Evolutionary conservation across 2,329 filamentous ascomycete genomes (phyloP).

Genomic region (Trichophyton schoenleinii): DNA sequence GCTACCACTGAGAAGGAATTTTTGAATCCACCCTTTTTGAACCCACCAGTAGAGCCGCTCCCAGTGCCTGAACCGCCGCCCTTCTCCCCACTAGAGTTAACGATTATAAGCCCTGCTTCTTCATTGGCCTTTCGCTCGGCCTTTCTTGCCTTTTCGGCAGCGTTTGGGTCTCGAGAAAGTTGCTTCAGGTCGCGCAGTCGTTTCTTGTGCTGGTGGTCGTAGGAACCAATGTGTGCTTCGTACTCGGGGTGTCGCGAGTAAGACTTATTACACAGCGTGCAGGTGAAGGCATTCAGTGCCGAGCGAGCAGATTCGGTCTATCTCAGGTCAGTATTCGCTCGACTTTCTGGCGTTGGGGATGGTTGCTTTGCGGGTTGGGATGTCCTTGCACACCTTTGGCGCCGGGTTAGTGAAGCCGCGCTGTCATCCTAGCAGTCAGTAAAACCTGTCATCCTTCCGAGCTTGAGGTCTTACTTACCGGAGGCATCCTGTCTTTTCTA

Average conservation of each 20-base stretch:
- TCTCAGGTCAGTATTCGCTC: not conserved
- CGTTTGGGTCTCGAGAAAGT: conserved; percentile 32
- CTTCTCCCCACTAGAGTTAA: conserved; percentile 21
- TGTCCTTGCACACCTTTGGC: conserved; percentile 27
- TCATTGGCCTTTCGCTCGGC: conserved; percentile 33
- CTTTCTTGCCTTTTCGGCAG: conserved; percentile 31
- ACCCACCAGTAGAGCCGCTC: conserved; percentile 30
- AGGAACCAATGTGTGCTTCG: conserved; percentile 83
- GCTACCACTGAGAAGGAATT: conserved; percentile 54
- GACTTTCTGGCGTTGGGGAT: not conserved
- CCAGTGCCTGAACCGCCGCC: conserved; percentile 32
- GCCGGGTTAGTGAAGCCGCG: conserved; percentile 37
- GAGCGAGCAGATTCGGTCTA: conserved; percentile 56
- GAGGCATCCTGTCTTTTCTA: not conserved
- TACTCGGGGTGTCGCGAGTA: conserved; percentile 94
- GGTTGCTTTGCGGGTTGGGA: not conserved
- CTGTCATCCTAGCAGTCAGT: conserved; percentile 18
- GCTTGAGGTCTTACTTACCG: not conserved
- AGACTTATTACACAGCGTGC: conserved; percentile 78
- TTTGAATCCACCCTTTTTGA: conserved; percentile 76
- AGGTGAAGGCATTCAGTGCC: conserved; percentile 70
- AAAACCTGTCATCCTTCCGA: not conserved
- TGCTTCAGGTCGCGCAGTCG: conserved; percentile 37
- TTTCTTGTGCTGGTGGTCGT: conserved; percentile 92
- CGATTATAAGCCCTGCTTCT: conserved; percentile 29